Base-by-base conservation (phyloP, 2,329 filamentous ascomycete species). In the Cladobotryum mycophilum region DNA sequence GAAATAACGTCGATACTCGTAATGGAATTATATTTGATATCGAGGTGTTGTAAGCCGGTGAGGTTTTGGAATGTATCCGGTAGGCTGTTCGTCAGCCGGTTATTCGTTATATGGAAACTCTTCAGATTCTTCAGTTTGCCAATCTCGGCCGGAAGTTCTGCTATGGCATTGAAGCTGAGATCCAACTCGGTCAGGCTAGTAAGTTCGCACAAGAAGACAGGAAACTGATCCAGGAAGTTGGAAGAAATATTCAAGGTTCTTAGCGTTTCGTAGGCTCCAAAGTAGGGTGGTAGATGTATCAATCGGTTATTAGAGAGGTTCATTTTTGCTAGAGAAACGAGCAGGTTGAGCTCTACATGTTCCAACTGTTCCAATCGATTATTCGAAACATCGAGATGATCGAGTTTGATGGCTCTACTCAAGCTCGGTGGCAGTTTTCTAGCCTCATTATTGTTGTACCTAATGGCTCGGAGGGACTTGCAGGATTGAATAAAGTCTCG, bases 401-500 rank as follows among this genome's bases (percentile, higher is more conserved):
- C 96, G 60, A 99, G 75, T 55, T 84, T 84, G 56, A 75, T 84
- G 22, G 93, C 92, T 59, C 91, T 77, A 56, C 87, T 84, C 48
- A 99, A 77, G 66, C 91, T 96, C 6, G 84, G 79, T 4, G 93
- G 93, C 20, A 99, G 73, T 61, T 86, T 85, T 67, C 88, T 84
- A 3, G 91, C 89, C 67, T 99, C 93, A 61, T 97, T 97, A 64
- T 90, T 92, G 59, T 88, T 90, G 68, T 87, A 99, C 63, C 95
- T 96, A 75, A 99, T 93, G 66, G 99, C 93, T 46, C 92, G 84
- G 17, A 99, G 74, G 62, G 92, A 90, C 59, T 86, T 84, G 70
- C 93, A 99, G 25, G 89, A 88, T 65, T 95, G 89, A 49, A 99
- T 91, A 64, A 99, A 99, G 67, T 99, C 93, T 63, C 90, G 89